Evolutionary conservation across 1,284 basidiomycete species (phyloP).

Genomic region (Leccinum ponderosum): DNA sequence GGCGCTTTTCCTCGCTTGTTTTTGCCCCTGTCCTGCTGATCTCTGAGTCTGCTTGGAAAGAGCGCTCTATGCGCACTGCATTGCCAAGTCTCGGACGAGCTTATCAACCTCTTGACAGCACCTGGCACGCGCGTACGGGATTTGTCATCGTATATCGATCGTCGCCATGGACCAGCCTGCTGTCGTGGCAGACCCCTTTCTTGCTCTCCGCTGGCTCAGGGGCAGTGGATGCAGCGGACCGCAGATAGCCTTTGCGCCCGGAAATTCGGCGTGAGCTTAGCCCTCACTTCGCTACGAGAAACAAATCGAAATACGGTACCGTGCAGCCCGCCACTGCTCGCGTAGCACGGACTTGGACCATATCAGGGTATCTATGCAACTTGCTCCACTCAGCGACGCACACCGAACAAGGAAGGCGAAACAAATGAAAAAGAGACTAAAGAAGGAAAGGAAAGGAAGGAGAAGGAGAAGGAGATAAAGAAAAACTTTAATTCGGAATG

Average conservation of each 20-base stretch:
- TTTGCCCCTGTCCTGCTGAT: background rate
- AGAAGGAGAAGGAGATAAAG: background rate
- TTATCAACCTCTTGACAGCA: background rate
- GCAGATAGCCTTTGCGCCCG: conserved; percentile 4
- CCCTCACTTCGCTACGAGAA: conserved; percentile 18
- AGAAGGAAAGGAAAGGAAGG: background rate
- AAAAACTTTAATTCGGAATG: background rate
- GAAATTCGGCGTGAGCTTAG: conserved; percentile 14
- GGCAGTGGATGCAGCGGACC: conserved; percentile 4
- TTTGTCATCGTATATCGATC: conserved; percentile 4
- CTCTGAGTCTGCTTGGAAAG: conserved; percentile 3
- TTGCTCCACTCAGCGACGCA: background rate
- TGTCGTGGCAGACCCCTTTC: background rate
- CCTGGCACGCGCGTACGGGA: background rate
- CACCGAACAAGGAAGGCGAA: background rate
- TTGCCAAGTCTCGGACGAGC: background rate
- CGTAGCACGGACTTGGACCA: background rate
- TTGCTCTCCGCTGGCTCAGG: background rate
- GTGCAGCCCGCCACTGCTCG: background rate
- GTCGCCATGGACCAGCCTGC: background rate
- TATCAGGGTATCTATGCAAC: background rate
- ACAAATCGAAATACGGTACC: background rate
- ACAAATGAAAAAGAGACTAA: background rate
- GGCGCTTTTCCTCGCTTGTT: background rate
- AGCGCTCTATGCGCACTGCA: background rate